These are phyloP conservation scores for Hysterium pulicare DNA, from an alignment of 2,329 filamentous ascomycete species.

Conservation along the genomic window DNA sequence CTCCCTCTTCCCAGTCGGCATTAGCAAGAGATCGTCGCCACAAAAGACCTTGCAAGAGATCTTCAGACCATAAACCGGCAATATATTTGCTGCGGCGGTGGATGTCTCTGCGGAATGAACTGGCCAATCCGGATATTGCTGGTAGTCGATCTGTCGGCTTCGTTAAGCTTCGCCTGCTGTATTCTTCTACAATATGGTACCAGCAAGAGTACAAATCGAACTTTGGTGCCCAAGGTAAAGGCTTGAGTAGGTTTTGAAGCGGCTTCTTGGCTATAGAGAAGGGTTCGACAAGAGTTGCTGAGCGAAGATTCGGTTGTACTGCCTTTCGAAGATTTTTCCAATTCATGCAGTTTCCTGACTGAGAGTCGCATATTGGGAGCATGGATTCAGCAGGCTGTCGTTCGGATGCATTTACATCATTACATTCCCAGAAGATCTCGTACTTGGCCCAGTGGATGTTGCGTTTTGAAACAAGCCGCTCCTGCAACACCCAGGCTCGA, in stretches of 20 bases:
- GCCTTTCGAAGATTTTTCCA: background rate
- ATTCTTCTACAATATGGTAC: background rate
- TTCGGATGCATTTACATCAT: background rate
- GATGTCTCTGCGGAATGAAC: background rate
- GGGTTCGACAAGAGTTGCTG: background rate
- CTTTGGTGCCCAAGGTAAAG: background rate
- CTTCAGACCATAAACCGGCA: constrained; percentile 4
- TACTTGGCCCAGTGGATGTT: constrained; percentile 1
- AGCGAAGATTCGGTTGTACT: background rate
- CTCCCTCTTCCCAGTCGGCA: background rate
- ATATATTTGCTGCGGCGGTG: background rate
- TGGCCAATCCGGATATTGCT: constrained; percentile 2
- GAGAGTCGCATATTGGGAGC: background rate
- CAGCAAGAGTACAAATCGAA: background rate
- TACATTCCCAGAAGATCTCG: constrained; percentile 3
- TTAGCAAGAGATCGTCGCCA: background rate
- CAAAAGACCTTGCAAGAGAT: constrained; percentile 1
- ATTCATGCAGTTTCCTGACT: background rate
- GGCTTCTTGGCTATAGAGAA: background rate
- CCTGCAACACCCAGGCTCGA: constrained; percentile 3
- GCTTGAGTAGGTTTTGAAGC: background rate
- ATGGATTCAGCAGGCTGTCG: background rate
- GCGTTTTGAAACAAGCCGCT: background rate
- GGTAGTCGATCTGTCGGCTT: background rate
- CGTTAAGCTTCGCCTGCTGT: background rate